A percentile compares a stretch with the other conserved stretches of the same genome.
phyloP scores from a whole-genome alignment of 2,329 filamentous ascomycete genomes.

The Fusarium sp. region DNA sequence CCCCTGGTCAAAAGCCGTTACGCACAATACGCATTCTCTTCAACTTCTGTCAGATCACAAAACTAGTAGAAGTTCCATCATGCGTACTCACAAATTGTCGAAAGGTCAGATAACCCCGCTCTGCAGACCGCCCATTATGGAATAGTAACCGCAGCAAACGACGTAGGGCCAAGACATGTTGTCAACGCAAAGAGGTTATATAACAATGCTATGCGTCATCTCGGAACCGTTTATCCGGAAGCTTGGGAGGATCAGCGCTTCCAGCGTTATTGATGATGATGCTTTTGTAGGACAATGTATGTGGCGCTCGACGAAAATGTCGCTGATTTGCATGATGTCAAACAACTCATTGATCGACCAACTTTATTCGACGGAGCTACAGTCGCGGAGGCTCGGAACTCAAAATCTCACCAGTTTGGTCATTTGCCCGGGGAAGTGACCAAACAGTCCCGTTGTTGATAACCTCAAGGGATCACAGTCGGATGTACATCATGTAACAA shows the following conservation, averaged over 20 bases:
- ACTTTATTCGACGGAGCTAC: not conserved
- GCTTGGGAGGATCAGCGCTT: not conserved
- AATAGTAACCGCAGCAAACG: not conserved
- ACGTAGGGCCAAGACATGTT: not conserved
- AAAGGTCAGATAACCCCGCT: not conserved
- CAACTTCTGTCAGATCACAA: no score
- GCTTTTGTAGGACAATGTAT: not conserved
- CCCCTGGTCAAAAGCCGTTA: no score
- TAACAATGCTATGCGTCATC: not conserved
- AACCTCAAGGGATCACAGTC: no score
- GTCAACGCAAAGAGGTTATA: not conserved
- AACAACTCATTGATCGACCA: not conserved
- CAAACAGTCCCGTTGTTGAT: no score
- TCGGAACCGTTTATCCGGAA: fast-evolving
- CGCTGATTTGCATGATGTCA: not conserved
- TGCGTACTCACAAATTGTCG: no score
- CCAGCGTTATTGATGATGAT: not conserved
- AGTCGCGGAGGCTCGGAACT: not conserved
- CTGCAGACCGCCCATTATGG: not conserved
- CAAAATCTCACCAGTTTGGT: not conserved
- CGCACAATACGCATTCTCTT: no score
- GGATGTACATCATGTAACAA: no score
- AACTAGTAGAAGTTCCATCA: no score
- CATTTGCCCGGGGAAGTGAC: not conserved
- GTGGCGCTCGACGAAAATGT: not conserved